Percentiles rank a stretch among this genome's conserved stretches.
Conservation (phyloP, 495 filamentous ascomycete species). For the Xylaria flabelliformis region DNA sequence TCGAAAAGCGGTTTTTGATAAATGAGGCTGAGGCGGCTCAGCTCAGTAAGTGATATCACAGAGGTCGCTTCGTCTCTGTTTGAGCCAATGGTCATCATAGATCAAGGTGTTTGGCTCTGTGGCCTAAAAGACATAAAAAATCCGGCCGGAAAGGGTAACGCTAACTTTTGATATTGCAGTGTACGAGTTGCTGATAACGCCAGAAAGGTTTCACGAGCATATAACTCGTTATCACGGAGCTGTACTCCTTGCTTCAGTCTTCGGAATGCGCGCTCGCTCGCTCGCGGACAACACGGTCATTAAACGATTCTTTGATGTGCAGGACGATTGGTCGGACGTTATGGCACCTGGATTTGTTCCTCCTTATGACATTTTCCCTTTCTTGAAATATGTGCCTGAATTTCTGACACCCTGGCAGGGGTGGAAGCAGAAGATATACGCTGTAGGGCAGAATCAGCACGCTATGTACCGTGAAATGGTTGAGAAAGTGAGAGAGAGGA, state of each 20-base stretch:
- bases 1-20: conserved; percentile 37
- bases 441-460: conserved; percentile 17
- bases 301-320: conserved; percentile 26
- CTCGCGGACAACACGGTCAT: conserved; percentile 11
- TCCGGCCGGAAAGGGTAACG: neutral
- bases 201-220: conserved; percentile 31
- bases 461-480: conserved; percentile 26
- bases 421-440: conserved; percentile 15
- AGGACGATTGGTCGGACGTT: conserved; percentile 29
- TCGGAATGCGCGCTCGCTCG: conserved; percentile 26
- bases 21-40: conserved; percentile 36
- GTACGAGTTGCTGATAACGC: conserved; percentile 29
- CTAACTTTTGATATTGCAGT: conserved; percentile 14
- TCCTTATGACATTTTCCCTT: conserved; percentile 25
- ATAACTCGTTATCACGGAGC: conserved; percentile 36
- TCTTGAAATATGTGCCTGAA: conserved; percentile 22
- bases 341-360: conserved; percentile 54
- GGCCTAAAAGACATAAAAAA: neutral
- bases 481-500: conserved; percentile 12
- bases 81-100: neutral
- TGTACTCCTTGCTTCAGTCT: conserved; percentile 35
- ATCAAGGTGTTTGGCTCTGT: neutral
- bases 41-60: conserved; percentile 15
- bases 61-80: neutral
- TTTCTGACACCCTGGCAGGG: conserved; percentile 26